Evolutionary conservation across 805 yeast species (phyloP).

Genomic region (Pichia nanzhaoensis): DNA sequence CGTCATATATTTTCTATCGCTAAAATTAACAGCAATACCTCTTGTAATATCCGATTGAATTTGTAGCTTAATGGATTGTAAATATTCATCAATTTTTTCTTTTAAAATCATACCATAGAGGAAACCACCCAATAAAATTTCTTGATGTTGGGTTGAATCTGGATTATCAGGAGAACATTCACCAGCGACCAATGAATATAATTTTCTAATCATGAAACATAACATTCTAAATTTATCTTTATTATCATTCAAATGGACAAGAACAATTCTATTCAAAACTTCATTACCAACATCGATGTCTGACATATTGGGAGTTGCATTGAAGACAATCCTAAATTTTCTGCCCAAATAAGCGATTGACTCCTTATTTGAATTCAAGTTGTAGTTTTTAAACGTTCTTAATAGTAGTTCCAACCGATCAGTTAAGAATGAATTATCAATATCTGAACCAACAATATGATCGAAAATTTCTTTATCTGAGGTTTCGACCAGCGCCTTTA

Average conservation of each 20-base stretch:
- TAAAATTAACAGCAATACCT: slow-evolving; percentile 74
- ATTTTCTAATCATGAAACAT: slow-evolving; percentile 90
- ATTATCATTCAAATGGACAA: slow-evolving; percentile 74
- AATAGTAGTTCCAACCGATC: slow-evolving; percentile 94
- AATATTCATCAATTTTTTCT: slow-evolving; percentile 92
- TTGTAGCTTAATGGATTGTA: slow-evolving; percentile 65
- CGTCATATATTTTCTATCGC: slow-evolving; percentile 75
- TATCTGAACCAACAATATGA: slow-evolving; percentile 88
- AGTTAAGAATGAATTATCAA: slow-evolving; percentile 83
- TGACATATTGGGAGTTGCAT: slow-evolving; percentile 78
- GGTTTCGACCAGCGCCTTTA: slow-evolving; percentile 85
- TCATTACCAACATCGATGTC: slow-evolving; percentile 89
- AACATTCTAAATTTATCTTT: slow-evolving; percentile 81
- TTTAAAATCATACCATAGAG: slow-evolving; percentile 93
- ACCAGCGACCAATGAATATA: slow-evolving; percentile 92
- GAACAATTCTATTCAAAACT: slow-evolving; percentile 73
- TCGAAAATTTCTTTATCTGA: slow-evolving; percentile 94
- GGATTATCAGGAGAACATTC: slow-evolving; percentile 97
- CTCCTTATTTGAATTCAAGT: slow-evolving; percentile 72
- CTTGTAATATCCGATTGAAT: slow-evolving; percentile 75
- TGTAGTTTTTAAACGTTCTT: slow-evolving; percentile 80
- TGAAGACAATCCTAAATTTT: slow-evolving; percentile 89
- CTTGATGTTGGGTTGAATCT: slow-evolving; percentile 99
- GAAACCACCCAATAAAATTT: slow-evolving; percentile 91
- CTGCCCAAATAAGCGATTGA: slow-evolving; percentile 94